Evolutionary conservation across 768 basidiomycete species (phyloP).

Genomic region (Suillus subaureus): DNA sequence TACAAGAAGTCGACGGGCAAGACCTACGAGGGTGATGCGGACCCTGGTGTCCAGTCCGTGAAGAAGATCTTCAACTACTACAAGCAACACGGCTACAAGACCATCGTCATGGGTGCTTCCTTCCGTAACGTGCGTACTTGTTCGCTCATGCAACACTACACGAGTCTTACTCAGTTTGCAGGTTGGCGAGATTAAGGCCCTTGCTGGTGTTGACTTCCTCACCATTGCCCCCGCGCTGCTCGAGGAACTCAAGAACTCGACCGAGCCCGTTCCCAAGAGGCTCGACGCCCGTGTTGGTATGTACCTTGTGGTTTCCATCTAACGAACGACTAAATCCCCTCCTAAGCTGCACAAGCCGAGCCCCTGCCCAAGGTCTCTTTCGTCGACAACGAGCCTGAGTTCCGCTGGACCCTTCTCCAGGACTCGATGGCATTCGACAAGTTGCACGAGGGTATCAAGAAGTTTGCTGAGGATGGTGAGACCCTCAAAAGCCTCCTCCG

Average conservation of each 20-base stretch:
- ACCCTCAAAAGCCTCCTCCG: constrained; percentile 85
- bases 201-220: constrained; percentile 97
- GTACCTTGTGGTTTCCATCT: background rate
- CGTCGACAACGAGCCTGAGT: constrained; percentile 93
- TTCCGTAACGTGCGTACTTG: constrained; percentile 87
- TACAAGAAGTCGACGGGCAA: constrained; percentile 92
- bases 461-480: constrained; percentile 95
- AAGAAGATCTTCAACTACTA: constrained; percentile 99
- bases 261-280: constrained; percentile 76
- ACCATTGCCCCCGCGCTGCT: constrained; percentile 92
- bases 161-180: constrained; percentile 32
- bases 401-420: constrained; percentile 92
- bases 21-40: constrained; percentile 86
- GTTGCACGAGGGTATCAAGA: constrained; percentile 97
- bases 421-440: constrained; percentile 99
- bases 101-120: constrained; percentile 99
- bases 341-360: constrained; percentile 53
- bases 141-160: constrained; percentile 6
- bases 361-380: constrained; percentile 80
- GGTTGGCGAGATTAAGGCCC: constrained; percentile 89
- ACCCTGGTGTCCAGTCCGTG: constrained; percentile 96
- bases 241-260: constrained; percentile 88
- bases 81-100: constrained; percentile 98
- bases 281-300: constrained; percentile 63
- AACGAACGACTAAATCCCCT: background rate